phyloP scores from a whole-genome alignment of 2,329 filamentous ascomycete genomes.

The Coniochaeta prunicola region DNA sequence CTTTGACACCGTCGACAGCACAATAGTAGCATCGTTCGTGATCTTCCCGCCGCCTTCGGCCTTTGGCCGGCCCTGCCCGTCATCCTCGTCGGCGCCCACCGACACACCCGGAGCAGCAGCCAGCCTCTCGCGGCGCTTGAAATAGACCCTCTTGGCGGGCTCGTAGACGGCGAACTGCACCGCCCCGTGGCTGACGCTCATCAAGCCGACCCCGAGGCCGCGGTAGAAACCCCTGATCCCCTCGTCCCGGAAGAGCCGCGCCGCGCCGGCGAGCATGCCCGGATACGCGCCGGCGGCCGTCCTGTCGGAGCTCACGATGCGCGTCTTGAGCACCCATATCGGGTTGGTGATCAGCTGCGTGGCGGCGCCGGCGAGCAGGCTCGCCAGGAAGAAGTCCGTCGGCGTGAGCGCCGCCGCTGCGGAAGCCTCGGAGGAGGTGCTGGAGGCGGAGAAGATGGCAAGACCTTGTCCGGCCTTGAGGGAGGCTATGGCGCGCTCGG shows the following conservation, averaged over 20 bases:
- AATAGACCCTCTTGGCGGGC: constrained; percentile 49
- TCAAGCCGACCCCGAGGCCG: constrained; percentile 71
- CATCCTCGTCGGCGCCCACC: neutral
- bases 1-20: constrained; percentile 74
- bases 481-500: constrained; percentile 38
- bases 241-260: constrained; percentile 60
- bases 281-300: constrained; percentile 71
- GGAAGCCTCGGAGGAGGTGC: constrained; percentile 10
- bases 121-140: constrained; percentile 30
- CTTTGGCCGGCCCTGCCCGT: neutral
- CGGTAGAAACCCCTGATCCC: constrained; percentile 79
- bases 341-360: constrained; percentile 87
- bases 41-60: constrained; percentile 32
- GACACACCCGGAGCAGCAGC: neutral
- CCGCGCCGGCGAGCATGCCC: constrained; percentile 64
- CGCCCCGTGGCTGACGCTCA: constrained; percentile 86
- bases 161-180: constrained; percentile 97
- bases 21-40: constrained; percentile 69
- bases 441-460: neutral
- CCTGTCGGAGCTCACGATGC: constrained; percentile 84
- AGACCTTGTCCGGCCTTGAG: constrained; percentile 14
- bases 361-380: constrained; percentile 60
- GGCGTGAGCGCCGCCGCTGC: constrained; percentile 36
- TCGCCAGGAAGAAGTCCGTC: constrained; percentile 74
- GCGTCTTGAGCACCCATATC: constrained; percentile 96